Conservation (phyloP, 1,139 yeast genomes). For the Yamadazyma triangularis region DNA sequence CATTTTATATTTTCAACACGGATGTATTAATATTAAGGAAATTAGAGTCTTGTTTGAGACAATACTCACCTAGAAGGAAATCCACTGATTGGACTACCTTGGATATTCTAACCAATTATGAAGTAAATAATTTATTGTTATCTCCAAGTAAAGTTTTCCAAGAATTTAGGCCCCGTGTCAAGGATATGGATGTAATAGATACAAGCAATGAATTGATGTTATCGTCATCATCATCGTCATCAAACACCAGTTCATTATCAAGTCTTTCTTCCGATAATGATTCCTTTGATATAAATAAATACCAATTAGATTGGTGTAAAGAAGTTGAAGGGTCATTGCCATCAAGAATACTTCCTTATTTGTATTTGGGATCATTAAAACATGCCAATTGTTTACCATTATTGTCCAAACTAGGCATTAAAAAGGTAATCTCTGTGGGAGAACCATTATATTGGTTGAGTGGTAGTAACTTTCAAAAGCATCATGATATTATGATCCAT, state of each 20-base stretch:
- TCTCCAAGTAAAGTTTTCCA: conserved; percentile 20
- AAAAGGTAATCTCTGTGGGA: conserved; percentile 81
- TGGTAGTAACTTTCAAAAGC: conserved; percentile 24
- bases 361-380: conserved; percentile 78
- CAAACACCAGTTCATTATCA: conserved; percentile 2
- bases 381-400: conserved; percentile 77
- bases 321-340: conserved; percentile 63
- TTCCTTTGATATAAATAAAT: too few relatives aligned
- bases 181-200: conserved; percentile 4
- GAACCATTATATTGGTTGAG: conserved; percentile 66
- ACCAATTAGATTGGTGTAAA: conserved; percentile 31
- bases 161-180: conserved; percentile 7
- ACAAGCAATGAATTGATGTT: conserved; percentile 1
- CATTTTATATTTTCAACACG: conserved; percentile 76
- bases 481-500: conserved; percentile 21
- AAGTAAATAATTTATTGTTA: conserved; percentile 32
- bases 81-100: conserved; percentile 17
- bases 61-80: conserved; percentile 44
- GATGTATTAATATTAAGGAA: conserved; percentile 66
- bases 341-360: conserved; percentile 71
- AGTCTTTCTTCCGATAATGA: conserved; percentile 2
- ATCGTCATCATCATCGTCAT: conserved; percentile 5
- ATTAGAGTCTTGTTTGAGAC: conserved; percentile 55
- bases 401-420: conserved; percentile 62
- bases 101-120: conserved; percentile 26